These are phyloP conservation scores for Picea engelmannii DNA, from an alignment of 83 land plant species.

Conservation along the genomic window DNA sequence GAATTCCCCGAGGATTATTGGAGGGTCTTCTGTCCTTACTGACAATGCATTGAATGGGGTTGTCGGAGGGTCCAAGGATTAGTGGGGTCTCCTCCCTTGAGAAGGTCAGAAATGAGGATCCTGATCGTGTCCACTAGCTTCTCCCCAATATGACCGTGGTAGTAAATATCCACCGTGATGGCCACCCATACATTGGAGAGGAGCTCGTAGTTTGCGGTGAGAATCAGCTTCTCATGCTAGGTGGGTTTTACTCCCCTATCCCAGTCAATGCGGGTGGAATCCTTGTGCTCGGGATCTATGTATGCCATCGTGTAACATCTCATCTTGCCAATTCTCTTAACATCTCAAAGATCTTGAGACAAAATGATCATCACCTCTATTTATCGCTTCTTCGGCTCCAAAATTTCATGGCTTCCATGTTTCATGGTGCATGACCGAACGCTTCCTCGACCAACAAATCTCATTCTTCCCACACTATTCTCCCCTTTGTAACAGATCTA, in stretches of 20 bases:
- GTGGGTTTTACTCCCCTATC: conserved; percentile 47
- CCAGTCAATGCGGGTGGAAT: conserved; percentile 33
- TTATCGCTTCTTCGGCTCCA: conserved; percentile 10
- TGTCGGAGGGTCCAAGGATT: not conserved
- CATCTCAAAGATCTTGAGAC: conserved; percentile 42
- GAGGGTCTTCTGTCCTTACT: conserved; percentile 26
- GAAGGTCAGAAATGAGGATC: conserved; percentile 32
- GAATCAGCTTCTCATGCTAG: conserved; percentile 34
- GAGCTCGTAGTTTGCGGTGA: conserved; percentile 19
- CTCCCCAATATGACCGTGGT: conserved; percentile 30
- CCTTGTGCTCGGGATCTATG: conserved; percentile 29
- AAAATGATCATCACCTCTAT: conserved; percentile 41
- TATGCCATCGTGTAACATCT: conserved; percentile 41
- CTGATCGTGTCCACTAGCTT: conserved; percentile 36
- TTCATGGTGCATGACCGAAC: no score
- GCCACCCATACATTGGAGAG: conserved; percentile 10
- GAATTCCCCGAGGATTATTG: conserved; percentile 29
- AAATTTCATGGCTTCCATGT: no score
- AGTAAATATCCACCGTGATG: conserved; percentile 44
- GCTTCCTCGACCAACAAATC: no score
- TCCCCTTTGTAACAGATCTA: no score
- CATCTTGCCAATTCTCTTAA: conserved; percentile 35
- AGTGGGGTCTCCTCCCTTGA: conserved; percentile 9
- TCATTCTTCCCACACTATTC: no score
- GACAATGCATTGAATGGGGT: conserved; percentile 23